A percentile compares a stretch with the other conserved stretches of the same genome.
These are phyloP conservation scores for Tulasnella sp. DNA, from an alignment of 768 basidiomycete species.

Conservation along the genomic window DNA sequence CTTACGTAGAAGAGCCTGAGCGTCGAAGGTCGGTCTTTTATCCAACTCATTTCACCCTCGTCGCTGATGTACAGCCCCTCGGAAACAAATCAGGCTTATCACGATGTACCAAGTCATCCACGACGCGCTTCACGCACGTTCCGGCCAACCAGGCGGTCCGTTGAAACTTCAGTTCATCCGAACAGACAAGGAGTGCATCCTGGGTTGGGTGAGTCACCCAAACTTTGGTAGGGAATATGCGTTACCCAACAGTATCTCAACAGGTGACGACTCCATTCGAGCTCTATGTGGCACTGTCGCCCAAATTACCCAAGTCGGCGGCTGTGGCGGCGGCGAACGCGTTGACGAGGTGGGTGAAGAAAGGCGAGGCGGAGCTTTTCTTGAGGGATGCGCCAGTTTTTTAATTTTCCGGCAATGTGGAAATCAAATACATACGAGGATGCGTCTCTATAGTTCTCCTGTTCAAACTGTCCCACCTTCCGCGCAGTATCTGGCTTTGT, in stretches of 20 bases:
- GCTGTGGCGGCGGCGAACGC: slow-evolving; percentile 82
- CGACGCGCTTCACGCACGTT: slow-evolving; percentile 83
- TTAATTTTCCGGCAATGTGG: slow-evolving; percentile 26
- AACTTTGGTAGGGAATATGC: background rate
- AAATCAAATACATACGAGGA: too few relatives aligned
- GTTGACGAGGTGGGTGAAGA: slow-evolving; percentile 83
- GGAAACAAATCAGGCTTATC: slow-evolving; percentile 43
- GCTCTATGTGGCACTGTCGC: slow-evolving; percentile 74
- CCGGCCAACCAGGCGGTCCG: slow-evolving; percentile 58
- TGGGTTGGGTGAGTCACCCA: slow-evolving; percentile 74
- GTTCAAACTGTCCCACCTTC: too few relatives aligned
- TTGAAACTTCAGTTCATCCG: slow-evolving; percentile 81
- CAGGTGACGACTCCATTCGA: slow-evolving; percentile 93
- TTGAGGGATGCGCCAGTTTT: slow-evolving; percentile 86
- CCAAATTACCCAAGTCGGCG: slow-evolving; percentile 72
- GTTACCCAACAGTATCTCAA: background rate
- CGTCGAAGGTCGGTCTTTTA: background rate
- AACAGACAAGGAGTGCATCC: slow-evolving; percentile 75
- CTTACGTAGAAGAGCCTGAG: slow-evolving; percentile 55
- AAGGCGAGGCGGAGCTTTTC: slow-evolving; percentile 73
- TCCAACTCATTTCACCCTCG: slow-evolving; percentile 7
- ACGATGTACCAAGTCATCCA: slow-evolving; percentile 83
- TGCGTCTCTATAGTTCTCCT: too few relatives aligned
- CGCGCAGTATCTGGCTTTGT: too few relatives aligned
- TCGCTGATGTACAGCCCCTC: background rate